Percentiles rank a stretch among this genome's conserved stretches.
Conservation (phyloP, 768 basidiomycete species). For the Podaxis carcinomalis region DNA sequence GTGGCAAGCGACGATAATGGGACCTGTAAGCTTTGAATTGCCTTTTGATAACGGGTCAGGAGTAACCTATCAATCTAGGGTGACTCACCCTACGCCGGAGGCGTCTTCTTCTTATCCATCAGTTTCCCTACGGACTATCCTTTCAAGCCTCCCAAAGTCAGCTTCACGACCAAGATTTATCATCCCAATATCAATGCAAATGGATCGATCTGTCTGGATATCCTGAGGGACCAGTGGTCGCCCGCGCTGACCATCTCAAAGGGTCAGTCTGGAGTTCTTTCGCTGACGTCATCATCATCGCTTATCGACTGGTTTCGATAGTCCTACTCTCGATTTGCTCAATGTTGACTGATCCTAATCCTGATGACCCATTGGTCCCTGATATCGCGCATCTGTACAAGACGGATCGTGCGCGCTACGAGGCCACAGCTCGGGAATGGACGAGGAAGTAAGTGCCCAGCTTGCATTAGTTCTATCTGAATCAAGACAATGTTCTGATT, state of each 20-base stretch:
- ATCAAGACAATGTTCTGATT: slow-evolving; percentile 10
- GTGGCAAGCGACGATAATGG: slow-evolving; percentile 99
- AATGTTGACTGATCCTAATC: slow-evolving; percentile 99
- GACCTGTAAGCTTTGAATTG: slow-evolving; percentile 62
- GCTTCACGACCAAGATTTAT: slow-evolving; percentile 99
- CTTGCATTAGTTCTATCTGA: background rate
- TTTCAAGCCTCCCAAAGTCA: slow-evolving; percentile 99
- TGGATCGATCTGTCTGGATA: slow-evolving; percentile 98
- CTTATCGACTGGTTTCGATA: slow-evolving; percentile 24
- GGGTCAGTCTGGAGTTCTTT: slow-evolving; percentile 46
- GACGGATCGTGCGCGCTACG: slow-evolving; percentile 96
- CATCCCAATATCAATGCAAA: slow-evolving; percentile 99
- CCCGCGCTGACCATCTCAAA: slow-evolving; percentile 99
- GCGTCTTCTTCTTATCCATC: slow-evolving; percentile 97
- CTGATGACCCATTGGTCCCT: slow-evolving; percentile 97
- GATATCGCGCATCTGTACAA: slow-evolving; percentile 99
- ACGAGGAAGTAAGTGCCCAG: slow-evolving; percentile 83
- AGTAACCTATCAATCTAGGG: slow-evolving; percentile 46
- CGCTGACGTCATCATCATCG: slow-evolving; percentile 4
- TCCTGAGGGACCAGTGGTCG: slow-evolving; percentile 98
- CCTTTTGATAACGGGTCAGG: slow-evolving; percentile 20
- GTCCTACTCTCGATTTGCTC: slow-evolving; percentile 98
- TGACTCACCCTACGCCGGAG: slow-evolving; percentile 97
- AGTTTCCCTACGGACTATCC: slow-evolving; percentile 97
- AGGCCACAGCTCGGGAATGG: slow-evolving; percentile 98